Evolutionary conservation across 441 rosid species (phyloP), one percentile per base, ranked within the genome.

Genomic region (Syzygium malaccense): DNA sequence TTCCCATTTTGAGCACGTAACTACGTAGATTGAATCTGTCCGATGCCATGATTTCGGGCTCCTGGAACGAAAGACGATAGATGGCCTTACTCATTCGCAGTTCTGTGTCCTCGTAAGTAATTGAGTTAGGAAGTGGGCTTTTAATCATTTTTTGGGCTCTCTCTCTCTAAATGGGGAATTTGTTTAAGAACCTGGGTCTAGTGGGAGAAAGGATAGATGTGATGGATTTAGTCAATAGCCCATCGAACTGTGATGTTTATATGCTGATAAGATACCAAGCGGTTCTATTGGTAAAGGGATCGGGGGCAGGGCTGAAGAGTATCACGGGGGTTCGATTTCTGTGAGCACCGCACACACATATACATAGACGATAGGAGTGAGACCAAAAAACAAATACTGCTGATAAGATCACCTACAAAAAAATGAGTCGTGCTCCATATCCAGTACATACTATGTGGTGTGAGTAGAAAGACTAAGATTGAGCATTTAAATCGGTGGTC

Each of bases 401-500:
- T 13, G 4, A 60, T 60, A 60, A 60, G 66, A 60, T 60, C 66
- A 28, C 66, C 66, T 28, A 28, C n/a, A 13, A 26, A 0, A 0
- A 28, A 60, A 60, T 60, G 68, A 60, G 18, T 60, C 68, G 2
- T n/a, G 68, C 75, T 30, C 9, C 75, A 30, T 30, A 30, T 30
- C 75, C 75, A 30, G 30, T 64, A 64, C 75, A 53, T 53, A 64
- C 11, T 64, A 30, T 10, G 20, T 2, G 20, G 37, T 14, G 32
- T 62, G 19, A 62, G 33, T 14, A 14, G 68, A 62, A 62, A 62
- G 68, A 62, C 33, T 3, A 62, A 8, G 33, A 62, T 28, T 30
- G 28, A n/a, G 68, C 68, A 14, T 62, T 0, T 62, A n/a, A 14
- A n/a, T 0, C 4, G 18, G 33, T 0, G 68, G 33, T n/a, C 32